Evolutionary conservation across 2,329 filamentous ascomycete species (phyloP).

Genomic region (Basipetospora chlamydospora): DNA sequence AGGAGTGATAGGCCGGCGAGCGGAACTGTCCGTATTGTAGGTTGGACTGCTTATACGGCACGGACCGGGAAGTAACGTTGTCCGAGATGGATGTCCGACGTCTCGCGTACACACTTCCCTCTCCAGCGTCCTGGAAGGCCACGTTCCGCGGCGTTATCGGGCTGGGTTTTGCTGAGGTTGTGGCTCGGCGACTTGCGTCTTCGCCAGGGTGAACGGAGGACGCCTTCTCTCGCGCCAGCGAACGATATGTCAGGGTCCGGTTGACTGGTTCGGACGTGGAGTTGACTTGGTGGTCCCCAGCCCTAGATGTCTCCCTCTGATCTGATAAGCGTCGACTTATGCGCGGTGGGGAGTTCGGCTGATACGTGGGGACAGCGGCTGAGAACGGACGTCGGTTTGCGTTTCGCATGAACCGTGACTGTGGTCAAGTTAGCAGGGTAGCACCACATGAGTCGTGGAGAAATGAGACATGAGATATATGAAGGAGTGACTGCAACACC

Average conservation of each 20-base stretch:
- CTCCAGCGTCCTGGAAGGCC: conserved; percentile 27
- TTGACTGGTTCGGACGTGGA: conserved; percentile 21
- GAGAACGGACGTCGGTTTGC: conserved; percentile 39
- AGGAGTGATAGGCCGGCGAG: conserved; percentile 39
- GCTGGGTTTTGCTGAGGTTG: conserved; percentile 22
- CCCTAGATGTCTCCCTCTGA: conserved; percentile 30
- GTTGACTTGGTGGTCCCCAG: conserved; percentile 26
- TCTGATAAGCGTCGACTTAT: conserved; percentile 41
- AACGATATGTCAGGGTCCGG: conserved; percentile 30
- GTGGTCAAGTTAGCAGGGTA: conserved; percentile 8
- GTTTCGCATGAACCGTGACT: conserved; percentile 34
- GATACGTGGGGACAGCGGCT: conserved; percentile 31
- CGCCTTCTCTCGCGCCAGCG: conserved; percentile 26
- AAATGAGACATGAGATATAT: no score
- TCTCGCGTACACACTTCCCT: conserved; percentile 10
- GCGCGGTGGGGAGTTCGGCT: conserved; percentile 34
- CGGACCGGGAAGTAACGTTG: conserved; percentile 25
- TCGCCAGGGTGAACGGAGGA: conserved; percentile 23
- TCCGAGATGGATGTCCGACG: conserved; percentile 34
- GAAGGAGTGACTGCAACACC: conserved; percentile 4
- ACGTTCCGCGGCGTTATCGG: conserved; percentile 35
- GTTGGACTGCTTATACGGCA: conserved; percentile 26
- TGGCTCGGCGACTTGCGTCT: conserved; percentile 18
- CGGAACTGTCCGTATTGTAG: conserved; percentile 19
- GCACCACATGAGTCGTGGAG: no score